These are phyloP conservation scores for Sarcodon sp. DNA, from an alignment of 768 basidiomycete genomes.

Conservation along the genomic window DNA sequence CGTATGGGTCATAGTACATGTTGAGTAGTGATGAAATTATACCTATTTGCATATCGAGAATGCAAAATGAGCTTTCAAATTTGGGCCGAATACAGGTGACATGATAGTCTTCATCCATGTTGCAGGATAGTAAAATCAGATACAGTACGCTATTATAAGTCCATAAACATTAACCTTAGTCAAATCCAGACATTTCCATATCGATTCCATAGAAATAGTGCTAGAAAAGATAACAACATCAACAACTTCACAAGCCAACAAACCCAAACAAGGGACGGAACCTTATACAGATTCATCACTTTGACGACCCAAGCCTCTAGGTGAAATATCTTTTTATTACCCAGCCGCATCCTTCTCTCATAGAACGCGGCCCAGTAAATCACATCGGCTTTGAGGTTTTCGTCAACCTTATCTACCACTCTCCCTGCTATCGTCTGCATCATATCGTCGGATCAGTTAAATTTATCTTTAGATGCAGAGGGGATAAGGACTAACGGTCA, in stretches of 20 bases:
- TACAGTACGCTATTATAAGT: too few species aligned
- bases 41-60: background rate
- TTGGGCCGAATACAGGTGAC: background rate
- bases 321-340: conserved; percentile 90
- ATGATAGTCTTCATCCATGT: too few species aligned
- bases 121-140: too few species aligned
- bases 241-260: background rate
- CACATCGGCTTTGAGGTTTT: conserved; percentile 80
- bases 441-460: background rate
- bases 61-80: background rate
- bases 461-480: conserved; percentile 1
- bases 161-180: conserved; percentile 9
- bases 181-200: conserved; percentile 32
- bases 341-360: conserved; percentile 95
- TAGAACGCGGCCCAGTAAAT: conserved; percentile 91
- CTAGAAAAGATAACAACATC: conserved; percentile 5
- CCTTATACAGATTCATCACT: conserved; percentile 87
- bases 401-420: conserved; percentile 81
- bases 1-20: background rate
- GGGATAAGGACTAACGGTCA: background rate
- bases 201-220: conserved; percentile 47
- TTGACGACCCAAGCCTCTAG: conserved; percentile 97
- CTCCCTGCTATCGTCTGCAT: conserved; percentile 80
- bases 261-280: conserved; percentile 13
- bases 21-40: too few species aligned